phyloP scores from a whole-genome alignment of 768 basidiomycete genomes.

The Tylopilus cervinicoccineus region DNA sequence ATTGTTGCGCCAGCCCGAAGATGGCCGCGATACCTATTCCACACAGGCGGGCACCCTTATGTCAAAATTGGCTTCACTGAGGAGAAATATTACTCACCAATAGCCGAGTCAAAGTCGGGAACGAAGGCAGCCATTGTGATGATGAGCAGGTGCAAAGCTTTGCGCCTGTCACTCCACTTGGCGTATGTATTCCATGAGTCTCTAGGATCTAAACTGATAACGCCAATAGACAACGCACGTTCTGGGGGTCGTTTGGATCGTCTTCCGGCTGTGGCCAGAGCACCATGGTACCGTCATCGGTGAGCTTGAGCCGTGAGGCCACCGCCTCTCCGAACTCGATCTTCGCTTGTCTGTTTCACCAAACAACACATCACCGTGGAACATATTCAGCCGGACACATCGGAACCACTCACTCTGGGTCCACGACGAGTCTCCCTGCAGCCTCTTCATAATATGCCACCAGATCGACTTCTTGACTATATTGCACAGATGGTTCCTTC shows the following conservation, averaged over 20 bases:
- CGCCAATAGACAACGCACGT: conserved; percentile 31
- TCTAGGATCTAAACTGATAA: not conserved
- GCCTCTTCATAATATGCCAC: conserved; percentile 46
- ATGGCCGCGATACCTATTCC: conserved; percentile 45
- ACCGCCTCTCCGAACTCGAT: conserved; percentile 47
- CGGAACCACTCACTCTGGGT: conserved; percentile 46
- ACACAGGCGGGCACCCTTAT: not conserved
- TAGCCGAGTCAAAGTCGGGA: conserved; percentile 52
- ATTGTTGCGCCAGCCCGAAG: conserved; percentile 44
- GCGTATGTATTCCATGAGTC: not conserved
- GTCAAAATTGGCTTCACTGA: not conserved
- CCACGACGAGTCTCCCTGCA: conserved; percentile 58
- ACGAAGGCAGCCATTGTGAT: conserved; percentile 50
- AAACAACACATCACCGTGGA: not conserved
- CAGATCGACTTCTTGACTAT: conserved; percentile 29
- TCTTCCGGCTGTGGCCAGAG: conserved; percentile 55
- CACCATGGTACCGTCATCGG: conserved; percentile 41
- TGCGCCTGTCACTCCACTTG: conserved; percentile 46
- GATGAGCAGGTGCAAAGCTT: conserved; percentile 44
- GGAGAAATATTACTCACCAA: conserved; percentile 32
- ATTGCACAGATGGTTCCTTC: not conserved
- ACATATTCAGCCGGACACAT: too few species aligned
- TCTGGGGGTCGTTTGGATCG: conserved; percentile 50
- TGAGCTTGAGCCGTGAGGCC: conserved; percentile 44
- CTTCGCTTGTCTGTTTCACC: conserved; percentile 38